Percentiles rank a stretch among this genome's conserved stretches.
phyloP scores from a whole-genome alignment of 495 filamentous ascomycete species.

The Xylaria bambusicola region DNA sequence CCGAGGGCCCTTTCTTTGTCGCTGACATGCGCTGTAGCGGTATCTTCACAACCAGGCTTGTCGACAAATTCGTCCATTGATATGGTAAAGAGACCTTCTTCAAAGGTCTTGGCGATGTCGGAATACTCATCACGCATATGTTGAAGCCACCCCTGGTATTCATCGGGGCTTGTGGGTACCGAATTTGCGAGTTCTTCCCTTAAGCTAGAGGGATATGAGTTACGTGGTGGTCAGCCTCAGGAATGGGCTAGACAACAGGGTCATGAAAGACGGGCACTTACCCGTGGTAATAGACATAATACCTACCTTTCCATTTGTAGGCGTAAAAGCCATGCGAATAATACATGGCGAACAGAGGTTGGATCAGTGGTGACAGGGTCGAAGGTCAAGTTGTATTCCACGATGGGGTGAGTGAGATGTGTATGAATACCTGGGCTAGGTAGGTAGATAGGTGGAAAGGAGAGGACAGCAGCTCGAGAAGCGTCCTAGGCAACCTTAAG shows the following conservation, averaged over 20 bases:
- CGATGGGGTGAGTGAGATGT: no score
- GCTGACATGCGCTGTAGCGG: no score
- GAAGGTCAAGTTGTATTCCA: no score
- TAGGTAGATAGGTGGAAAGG: no score
- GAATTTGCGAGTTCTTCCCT: neutral
- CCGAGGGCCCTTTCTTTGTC: no score
- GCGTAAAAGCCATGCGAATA: no score
- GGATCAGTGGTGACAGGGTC: no score
- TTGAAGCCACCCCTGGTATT: neutral
- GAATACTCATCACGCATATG: neutral
- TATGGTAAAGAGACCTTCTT: neutral
- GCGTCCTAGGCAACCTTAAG: no score
- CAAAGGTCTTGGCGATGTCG: neutral
- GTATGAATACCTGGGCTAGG: no score
- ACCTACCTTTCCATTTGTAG: constrained; percentile 1
- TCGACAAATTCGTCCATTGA: neutral
- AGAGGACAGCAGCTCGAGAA: no score
- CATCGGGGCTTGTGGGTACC: neutral
- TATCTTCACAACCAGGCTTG: no score
- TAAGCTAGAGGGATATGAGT: neutral
- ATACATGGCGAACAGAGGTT: no score
- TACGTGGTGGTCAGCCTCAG: neutral
- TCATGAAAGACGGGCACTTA: neutral
- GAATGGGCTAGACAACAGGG: neutral
- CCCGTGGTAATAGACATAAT: neutral